phyloP scores from a whole-genome alignment of 192 early-diverging fungal genomes.

The Helicostylum pulchrum region DNA sequence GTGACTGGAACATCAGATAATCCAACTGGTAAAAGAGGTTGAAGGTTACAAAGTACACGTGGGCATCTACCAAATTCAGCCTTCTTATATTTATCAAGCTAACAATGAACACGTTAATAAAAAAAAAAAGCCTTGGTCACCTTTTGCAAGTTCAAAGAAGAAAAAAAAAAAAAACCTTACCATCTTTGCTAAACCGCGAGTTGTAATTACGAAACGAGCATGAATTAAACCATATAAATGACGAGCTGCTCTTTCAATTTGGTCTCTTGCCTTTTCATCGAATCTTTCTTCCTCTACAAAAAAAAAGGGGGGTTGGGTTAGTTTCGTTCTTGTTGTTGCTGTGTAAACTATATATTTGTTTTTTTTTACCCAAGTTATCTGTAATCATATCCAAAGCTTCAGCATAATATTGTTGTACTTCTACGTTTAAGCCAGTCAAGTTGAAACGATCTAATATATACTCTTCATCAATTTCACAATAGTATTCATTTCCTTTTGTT shows the following conservation, averaged over 20 bases:
- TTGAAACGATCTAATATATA: conserved; percentile 97
- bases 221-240: conserved; percentile 97
- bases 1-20: conserved; percentile 80
- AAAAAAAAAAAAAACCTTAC: conserved; percentile 28
- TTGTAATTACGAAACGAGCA: conserved; percentile 90
- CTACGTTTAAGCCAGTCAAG: conserved; percentile 83
- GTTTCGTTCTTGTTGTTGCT: not conserved
- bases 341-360: not conserved
- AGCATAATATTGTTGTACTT: conserved; percentile 78
- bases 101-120: not conserved
- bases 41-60: conserved; percentile 83
- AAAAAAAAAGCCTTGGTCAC: no score
- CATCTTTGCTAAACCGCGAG: conserved; percentile 92
- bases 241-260: conserved; percentile 82
- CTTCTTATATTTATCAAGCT: conserved; percentile 87
- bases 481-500: conserved; percentile 92
- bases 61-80: conserved; percentile 94
- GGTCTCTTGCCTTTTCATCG: conserved; percentile 65
- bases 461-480: conserved; percentile 96
- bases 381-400: conserved; percentile 91
- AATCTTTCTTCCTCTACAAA: conserved; percentile 51
- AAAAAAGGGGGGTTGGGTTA: no score
- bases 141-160: not conserved
- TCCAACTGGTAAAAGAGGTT: conserved; percentile 86
- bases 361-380: conserved; percentile 73